phyloP scores from a whole-genome alignment of 495 filamentous ascomycete species.

The Penicillium canescens region DNA sequence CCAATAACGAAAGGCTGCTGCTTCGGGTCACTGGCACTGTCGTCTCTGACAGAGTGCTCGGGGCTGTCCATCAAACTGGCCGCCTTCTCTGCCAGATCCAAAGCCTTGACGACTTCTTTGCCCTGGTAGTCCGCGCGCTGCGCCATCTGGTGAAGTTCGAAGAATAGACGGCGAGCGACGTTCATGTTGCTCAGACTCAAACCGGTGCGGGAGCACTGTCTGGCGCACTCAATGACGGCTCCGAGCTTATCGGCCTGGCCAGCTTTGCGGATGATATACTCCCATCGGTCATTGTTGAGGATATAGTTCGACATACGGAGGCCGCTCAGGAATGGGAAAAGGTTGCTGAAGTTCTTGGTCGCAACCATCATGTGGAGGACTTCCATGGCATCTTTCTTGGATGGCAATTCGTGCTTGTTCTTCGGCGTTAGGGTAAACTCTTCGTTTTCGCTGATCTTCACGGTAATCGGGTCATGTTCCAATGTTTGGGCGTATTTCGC shows the following conservation, averaged over 20 bases:
- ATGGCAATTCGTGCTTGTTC: constrained; percentile 39
- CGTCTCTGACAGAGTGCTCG: constrained; percentile 31
- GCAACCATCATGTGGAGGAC: constrained; percentile 51
- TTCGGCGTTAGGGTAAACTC: constrained; percentile 54
- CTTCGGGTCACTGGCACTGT: constrained; percentile 30
- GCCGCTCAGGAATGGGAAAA: constrained; percentile 59
- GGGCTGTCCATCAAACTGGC: constrained; percentile 52
- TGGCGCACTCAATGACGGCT: constrained; percentile 55
- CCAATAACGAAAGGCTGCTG: constrained; percentile 42
- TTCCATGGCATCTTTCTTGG: constrained; percentile 29
- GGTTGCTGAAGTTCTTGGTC: constrained; percentile 59
- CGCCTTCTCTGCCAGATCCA: constrained; percentile 49
- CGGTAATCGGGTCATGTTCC: constrained; percentile 56
- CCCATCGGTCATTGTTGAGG: constrained; percentile 27
- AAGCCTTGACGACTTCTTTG: constrained; percentile 29
- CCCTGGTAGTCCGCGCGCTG: constrained; percentile 43
- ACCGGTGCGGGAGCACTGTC: constrained; percentile 45
- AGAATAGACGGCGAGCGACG: constrained; percentile 49
- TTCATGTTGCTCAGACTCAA: constrained; percentile 45
- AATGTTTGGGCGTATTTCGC: constrained; percentile 52
- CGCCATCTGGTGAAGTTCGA: constrained; percentile 49
- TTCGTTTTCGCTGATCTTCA: constrained; percentile 59
- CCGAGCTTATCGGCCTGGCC: constrained; percentile 38
- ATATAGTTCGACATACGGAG: constrained; percentile 42
- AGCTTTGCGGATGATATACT: constrained; percentile 44